Percentiles rank a stretch among this genome's conserved stretches.
These are phyloP conservation scores for Vicia villosa DNA, from an alignment of 306 rosid species.

Conservation along the genomic window DNA sequence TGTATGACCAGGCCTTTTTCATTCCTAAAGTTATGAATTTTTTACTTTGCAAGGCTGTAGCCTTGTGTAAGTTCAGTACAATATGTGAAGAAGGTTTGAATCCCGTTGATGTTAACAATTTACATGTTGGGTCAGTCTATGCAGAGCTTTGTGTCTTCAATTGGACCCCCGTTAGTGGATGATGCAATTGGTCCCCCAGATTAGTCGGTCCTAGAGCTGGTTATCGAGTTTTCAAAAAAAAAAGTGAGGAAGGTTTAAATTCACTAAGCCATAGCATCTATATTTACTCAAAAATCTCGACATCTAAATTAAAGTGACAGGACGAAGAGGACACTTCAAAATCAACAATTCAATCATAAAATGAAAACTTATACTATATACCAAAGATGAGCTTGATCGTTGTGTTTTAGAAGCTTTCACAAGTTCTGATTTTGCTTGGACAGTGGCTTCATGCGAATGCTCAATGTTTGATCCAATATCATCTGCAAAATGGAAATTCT, in stretches of 20 bases:
- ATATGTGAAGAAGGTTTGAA: not conserved
- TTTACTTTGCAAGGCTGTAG: not conserved
- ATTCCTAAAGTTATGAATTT: constrained; percentile 21
- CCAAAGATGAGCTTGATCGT: constrained; percentile 92
- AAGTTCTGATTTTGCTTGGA: constrained; percentile 77
- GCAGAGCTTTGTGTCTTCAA: no score
- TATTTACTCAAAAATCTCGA: constrained; percentile 9
- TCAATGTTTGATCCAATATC: constrained; percentile 85
- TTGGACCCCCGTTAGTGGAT: no score
- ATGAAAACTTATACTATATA: constrained; percentile 34
- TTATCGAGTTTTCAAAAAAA: no score
- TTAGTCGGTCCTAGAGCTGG: no score
- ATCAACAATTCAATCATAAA: not conserved
- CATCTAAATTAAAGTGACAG: not conserved
- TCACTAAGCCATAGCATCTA: constrained; percentile 8
- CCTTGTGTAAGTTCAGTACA: constrained; percentile 12
- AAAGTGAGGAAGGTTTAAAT: not conserved
- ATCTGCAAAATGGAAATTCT: constrained; percentile 52
- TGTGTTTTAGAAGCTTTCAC: constrained; percentile 84
- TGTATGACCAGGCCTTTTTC: not conserved
- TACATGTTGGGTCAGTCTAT: no score
- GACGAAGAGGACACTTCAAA: not conserved
- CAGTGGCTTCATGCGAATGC: constrained; percentile 75
- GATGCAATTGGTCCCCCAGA: no score
- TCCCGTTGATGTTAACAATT: not conserved